phyloP scores from a whole-genome alignment of 2,329 filamentous ascomycete species.

The Claviceps humidiphila region DNA sequence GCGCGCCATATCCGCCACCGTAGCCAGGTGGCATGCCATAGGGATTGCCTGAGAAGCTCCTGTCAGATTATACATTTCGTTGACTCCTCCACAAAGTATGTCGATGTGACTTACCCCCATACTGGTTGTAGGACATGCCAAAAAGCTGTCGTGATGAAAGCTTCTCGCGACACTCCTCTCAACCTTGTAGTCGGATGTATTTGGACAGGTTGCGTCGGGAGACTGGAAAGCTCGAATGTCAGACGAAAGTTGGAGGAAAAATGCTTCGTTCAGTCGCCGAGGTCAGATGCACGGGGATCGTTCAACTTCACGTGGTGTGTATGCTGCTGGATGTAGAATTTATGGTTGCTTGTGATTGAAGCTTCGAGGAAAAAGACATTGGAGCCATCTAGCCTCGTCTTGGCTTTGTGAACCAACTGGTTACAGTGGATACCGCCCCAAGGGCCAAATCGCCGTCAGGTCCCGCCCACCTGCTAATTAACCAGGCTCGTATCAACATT shows the following conservation, averaged over 20 bases:
- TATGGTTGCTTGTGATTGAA: neutral
- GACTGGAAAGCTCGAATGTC: neutral
- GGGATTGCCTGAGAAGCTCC: constrained; percentile 26
- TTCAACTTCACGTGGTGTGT: neutral
- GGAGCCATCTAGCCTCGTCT: constrained; percentile 1
- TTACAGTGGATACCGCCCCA: neutral
- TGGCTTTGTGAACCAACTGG: neutral
- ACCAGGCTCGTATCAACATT: constrained; percentile 15
- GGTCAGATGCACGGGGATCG: neutral
- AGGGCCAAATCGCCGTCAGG: neutral
- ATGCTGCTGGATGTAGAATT: neutral
- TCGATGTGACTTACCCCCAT: constrained; percentile 31
- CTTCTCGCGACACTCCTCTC: neutral
- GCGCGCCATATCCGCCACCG: neutral
- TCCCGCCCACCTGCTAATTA: neutral
- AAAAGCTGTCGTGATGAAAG: constrained; percentile 1
- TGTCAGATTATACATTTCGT: neutral
- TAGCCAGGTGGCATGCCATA: constrained; percentile 43
- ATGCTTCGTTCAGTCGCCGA: neutral
- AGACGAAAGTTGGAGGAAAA: too few species aligned
- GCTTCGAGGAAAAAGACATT: neutral
- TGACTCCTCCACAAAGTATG: neutral
- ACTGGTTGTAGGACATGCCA: constrained; percentile 47
- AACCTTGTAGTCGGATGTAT: neutral
- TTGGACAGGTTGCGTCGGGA: neutral